Percentiles rank a stretch among this genome's conserved stretches.
These are phyloP conservation scores for Amphibolis antarctica DNA, from an alignment of 106 monocot genomes.

Conservation along the genomic window DNA sequence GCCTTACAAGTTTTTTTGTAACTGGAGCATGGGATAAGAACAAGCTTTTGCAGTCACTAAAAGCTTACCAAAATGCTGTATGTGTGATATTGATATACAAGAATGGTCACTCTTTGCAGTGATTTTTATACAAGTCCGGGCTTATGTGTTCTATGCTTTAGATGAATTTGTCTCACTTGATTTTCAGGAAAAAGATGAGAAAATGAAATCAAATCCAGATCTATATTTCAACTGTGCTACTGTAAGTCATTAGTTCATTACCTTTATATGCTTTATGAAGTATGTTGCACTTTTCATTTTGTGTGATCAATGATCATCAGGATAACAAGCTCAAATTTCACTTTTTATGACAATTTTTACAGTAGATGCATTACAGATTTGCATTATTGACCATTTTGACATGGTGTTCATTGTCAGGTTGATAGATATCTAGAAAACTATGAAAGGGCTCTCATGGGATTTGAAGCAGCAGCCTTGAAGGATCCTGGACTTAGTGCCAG, in stretches of 20 bases:
- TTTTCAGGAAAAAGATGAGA: conserved; percentile 73
- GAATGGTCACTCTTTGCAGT: neutral
- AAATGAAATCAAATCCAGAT: conserved; percentile 71
- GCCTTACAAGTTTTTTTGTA: conserved; percentile 74
- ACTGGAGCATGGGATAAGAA: conserved; percentile 72
- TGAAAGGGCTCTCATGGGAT: conserved; percentile 80
- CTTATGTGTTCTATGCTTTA: neutral
- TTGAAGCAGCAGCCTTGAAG: conserved; percentile 82
- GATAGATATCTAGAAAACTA: conserved; percentile 94
- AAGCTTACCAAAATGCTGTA: conserved; percentile 99
- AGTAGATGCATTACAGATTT: neutral
- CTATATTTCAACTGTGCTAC: conserved; percentile 84
- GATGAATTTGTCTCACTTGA: neutral
- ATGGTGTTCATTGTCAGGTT: conserved; percentile 32
- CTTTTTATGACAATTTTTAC: no score
- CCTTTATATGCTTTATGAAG: neutral
- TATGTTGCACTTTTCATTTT: neutral
- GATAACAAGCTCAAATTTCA: no score
- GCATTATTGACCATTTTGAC: neutral
- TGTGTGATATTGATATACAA: conserved; percentile 11
- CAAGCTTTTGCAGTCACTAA: conserved; percentile 77
- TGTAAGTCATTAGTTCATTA: conserved; percentile 31
- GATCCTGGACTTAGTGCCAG: conserved; percentile 78
- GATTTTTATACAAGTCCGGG: neutral
- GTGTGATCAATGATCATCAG: no score